phyloP scores from a whole-genome alignment of 176 grass and related monocot species.

The Zoysia pacifica region DNA sequence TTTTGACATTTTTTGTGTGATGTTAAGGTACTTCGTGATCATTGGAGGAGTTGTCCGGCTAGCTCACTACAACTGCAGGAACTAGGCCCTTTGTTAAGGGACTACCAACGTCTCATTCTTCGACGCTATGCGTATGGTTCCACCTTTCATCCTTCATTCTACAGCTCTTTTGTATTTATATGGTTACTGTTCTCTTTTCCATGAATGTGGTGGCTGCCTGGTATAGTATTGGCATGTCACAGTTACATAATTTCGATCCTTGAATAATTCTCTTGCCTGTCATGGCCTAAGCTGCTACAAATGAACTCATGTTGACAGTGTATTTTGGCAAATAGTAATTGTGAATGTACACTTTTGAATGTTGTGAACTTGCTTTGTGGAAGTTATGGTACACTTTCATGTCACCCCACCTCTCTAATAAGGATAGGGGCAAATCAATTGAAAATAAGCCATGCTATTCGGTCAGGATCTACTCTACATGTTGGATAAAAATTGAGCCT shows the following conservation, averaged over 20 bases:
- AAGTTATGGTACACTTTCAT: not conserved
- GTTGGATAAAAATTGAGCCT: slow-evolving; percentile 9
- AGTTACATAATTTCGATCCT: slow-evolving; percentile 1
- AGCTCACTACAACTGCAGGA: slow-evolving; percentile 74
- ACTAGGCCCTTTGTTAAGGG: slow-evolving; percentile 73
- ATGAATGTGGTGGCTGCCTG: slow-evolving; percentile 8
- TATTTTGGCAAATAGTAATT: slow-evolving; percentile 1
- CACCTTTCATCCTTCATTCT: slow-evolving; percentile 11
- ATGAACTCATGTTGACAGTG: not conserved
- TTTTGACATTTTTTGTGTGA: slow-evolving; percentile 21
- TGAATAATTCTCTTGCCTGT: slow-evolving; percentile 26
- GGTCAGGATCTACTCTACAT: not conserved
- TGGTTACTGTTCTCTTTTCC: not conserved
- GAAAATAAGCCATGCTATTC: not conserved
- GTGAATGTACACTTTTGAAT: not conserved
- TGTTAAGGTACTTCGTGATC: slow-evolving; percentile 75
- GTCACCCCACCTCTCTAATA: not conserved
- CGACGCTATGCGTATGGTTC: slow-evolving; percentile 50
- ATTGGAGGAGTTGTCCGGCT: slow-evolving; percentile 66
- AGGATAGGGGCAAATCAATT: not conserved
- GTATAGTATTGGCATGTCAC: slow-evolving; percentile 10
- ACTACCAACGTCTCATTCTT: slow-evolving; percentile 79
- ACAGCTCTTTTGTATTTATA: slow-evolving; percentile 8
- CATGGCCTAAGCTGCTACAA: slow-evolving; percentile 11
- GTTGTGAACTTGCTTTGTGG: slow-evolving; percentile 6